These are phyloP conservation scores for Nasturtium officinale DNA, from an alignment of 345 rosid genomes.

Conservation along the genomic window DNA sequence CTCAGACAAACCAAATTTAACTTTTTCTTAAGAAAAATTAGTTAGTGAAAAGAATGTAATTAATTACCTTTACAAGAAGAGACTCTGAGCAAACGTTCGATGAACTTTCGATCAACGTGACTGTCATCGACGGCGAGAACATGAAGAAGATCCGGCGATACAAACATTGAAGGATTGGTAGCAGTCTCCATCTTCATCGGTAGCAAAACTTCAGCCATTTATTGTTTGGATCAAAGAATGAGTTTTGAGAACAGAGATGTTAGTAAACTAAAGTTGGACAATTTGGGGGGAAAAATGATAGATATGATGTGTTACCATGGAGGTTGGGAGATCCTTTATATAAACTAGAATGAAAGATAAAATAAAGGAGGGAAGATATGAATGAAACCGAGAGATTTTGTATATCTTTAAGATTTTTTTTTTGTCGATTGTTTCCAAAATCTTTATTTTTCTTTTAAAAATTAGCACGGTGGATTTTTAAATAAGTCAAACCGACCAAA, in stretches of 20 bases:
- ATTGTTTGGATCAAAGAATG: constrained; percentile 18
- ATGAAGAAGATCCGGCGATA: constrained; percentile 50
- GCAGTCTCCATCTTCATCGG: constrained; percentile 34
- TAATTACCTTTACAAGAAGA: constrained; percentile 82
- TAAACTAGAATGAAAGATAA: constrained; percentile 4
- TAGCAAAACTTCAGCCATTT: constrained; percentile 44
- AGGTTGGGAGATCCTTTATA: background rate
- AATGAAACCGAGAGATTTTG: constrained; percentile 43
- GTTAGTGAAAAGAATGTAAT: background rate
- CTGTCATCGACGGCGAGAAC: constrained; percentile 97
- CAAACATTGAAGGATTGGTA: constrained; percentile 32
- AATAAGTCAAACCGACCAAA: constrained; percentile 6
- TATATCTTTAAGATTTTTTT: constrained; percentile 31
- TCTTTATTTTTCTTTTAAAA: background rate
- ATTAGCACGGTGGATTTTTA: background rate
- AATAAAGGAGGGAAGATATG: constrained; percentile 28
- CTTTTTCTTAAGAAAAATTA: background rate
- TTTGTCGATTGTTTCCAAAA: constrained; percentile 34
- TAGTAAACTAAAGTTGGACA: background rate
- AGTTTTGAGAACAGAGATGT: constrained; percentile 3
- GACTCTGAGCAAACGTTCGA: constrained; percentile 74
- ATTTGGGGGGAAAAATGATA: background rate
- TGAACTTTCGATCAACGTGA: constrained; percentile 76
- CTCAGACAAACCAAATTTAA: background rate
- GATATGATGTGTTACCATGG: constrained; percentile 26